Conservation (phyloP, 2,329 filamentous ascomycete genomes). For the Fusarium compactum region DNA sequence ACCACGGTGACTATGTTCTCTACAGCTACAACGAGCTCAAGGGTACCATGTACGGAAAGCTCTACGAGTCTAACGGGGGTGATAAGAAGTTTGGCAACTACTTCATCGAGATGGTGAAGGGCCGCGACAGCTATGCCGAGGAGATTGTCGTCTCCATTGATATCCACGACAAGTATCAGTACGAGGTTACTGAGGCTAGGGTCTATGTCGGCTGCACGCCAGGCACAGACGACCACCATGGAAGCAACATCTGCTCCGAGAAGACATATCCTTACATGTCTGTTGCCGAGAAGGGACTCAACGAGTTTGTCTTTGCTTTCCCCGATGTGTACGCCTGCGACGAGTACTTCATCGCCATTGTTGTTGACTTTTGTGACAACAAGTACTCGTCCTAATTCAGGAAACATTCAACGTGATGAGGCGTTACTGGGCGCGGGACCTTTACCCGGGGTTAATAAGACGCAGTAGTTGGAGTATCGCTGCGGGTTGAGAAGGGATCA, state of each 20-base stretch:
- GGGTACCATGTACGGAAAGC: constrained; percentile 18
- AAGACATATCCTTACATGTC: constrained; percentile 13
- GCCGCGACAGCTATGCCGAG: background rate
- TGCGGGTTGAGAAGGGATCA: constrained; percentile 24
- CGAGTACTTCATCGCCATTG: constrained; percentile 44
- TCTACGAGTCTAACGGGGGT: constrained; percentile 6
- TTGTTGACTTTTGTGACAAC: constrained; percentile 42
- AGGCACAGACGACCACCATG: background rate
- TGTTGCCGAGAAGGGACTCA: constrained; percentile 15
- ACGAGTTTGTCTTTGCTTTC: constrained; percentile 9
- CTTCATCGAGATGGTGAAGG: constrained; percentile 34
- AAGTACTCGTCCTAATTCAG: constrained; percentile 12
- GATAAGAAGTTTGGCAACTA: constrained; percentile 28
- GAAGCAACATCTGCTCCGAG: background rate
- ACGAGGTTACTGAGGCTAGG: constrained; percentile 10
- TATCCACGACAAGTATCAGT: constrained; percentile 33
- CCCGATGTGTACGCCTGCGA: constrained; percentile 34
- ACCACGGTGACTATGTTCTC: constrained; percentile 33
- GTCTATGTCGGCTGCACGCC: background rate
- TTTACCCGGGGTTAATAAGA: constrained; percentile 5
- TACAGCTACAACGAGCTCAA: constrained; percentile 34
- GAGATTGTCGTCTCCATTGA: constrained; percentile 34
- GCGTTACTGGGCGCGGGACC: background rate
- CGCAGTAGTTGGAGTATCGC: background rate
- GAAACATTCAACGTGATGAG: background rate